These are phyloP conservation scores for Tillandsia leiboldiana DNA, from an alignment of 176 grass and related monocot species.

Conservation along the genomic window DNA sequence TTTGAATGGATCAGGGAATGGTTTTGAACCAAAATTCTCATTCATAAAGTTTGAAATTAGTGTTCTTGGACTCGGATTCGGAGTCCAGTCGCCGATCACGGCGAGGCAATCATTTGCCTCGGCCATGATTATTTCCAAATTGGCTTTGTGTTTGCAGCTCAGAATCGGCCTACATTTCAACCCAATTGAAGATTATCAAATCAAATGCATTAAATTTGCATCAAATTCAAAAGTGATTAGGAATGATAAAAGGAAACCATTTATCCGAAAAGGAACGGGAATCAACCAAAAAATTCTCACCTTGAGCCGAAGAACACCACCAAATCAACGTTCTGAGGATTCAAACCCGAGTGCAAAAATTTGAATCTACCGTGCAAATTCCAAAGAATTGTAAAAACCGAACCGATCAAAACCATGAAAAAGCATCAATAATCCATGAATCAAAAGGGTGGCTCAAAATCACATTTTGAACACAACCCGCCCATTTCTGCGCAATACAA, in stretches of 20 bases:
- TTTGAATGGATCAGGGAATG: constrained; percentile 31
- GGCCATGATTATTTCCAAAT: constrained; percentile 18
- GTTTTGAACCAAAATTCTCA: constrained; percentile 53
- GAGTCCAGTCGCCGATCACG: constrained; percentile 57
- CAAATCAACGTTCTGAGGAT: not conserved
- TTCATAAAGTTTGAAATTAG: constrained; percentile 65
- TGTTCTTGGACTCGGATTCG: constrained; percentile 57
- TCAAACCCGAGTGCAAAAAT: not conserved
- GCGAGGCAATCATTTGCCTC: constrained; percentile 34
- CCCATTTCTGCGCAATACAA: not conserved
- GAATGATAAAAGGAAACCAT: not conserved
- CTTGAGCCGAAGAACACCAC: not conserved
- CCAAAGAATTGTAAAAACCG: too few relatives aligned
- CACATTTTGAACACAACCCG: constrained; percentile 4
- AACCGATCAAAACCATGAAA: too few relatives aligned
- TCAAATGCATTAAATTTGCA: not conserved
- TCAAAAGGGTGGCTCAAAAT: too few relatives aligned
- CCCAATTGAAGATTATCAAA: not conserved
- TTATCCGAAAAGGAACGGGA: not conserved
- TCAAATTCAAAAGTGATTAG: not conserved
- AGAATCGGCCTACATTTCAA: too few relatives aligned
- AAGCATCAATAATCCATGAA: too few relatives aligned
- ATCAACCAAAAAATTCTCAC: not conserved
- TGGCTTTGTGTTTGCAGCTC: too few relatives aligned
- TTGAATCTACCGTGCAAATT: too few relatives aligned